Evolutionary conservation across 768 basidiomycete genomes (phyloP).

Genomic region (Tricholoma hemisulphureum): DNA sequence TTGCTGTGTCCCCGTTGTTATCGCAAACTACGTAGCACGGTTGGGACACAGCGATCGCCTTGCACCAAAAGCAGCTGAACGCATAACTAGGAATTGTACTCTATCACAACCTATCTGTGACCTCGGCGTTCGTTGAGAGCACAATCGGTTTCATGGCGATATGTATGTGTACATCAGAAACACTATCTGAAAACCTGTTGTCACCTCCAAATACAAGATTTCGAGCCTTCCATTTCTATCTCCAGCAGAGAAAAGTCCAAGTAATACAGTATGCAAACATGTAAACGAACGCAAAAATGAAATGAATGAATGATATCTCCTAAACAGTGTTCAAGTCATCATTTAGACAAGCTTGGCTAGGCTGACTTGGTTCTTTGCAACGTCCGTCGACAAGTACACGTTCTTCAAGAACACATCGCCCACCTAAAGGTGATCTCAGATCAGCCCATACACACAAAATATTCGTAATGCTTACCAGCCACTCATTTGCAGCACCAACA

Average conservation of each 20-base stretch:
- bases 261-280: neutral
- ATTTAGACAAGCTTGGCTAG: slow-evolving; percentile 51
- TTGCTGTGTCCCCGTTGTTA: slow-evolving; percentile 66
- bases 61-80: too few species aligned
- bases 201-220: too few species aligned
- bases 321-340: neutral
- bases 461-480: slow-evolving; percentile 49
- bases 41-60: neutral
- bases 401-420: slow-evolving; percentile 81
- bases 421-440: slow-evolving; percentile 27
- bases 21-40: slow-evolving; percentile 23
- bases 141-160: neutral
- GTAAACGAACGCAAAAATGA: neutral
- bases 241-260: neutral
- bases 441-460: neutral
- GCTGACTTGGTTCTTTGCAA: slow-evolving; percentile 53
- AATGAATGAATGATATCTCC: neutral
- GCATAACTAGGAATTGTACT: too few species aligned
- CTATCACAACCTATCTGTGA: too few species aligned
- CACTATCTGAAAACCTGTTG: too few species aligned
- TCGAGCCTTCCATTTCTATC: neutral
- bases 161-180: too few species aligned
- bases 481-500: slow-evolving; percentile 58
- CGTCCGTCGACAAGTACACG: slow-evolving; percentile 68
- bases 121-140: too few species aligned